These are phyloP conservation scores for Colletotrichum spaethianum DNA, from an alignment of 2,329 filamentous ascomycete species.

Conservation along the genomic window DNA sequence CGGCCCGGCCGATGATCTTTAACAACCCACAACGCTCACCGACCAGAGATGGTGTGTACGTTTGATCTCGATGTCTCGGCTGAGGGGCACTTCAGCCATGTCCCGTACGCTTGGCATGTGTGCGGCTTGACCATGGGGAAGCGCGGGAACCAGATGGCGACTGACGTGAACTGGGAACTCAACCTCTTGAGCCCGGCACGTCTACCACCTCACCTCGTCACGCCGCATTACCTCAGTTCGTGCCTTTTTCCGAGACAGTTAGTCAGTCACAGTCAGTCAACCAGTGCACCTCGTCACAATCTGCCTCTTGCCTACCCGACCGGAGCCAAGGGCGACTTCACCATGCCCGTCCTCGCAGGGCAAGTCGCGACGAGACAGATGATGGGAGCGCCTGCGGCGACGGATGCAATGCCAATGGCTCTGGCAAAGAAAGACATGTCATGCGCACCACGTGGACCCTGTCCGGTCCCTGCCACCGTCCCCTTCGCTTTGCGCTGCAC, in stretches of 20 bases:
- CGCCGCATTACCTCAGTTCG: neutral
- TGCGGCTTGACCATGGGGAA: conserved; percentile 25
- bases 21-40: conserved; percentile 32
- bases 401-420: conserved; percentile 26
- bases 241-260: conserved; percentile 9
- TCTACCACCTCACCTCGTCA: neutral
- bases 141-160: conserved; percentile 12
- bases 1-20: conserved; percentile 30
- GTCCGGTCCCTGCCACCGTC: conserved; percentile 31
- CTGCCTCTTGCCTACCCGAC: conserved; percentile 9
- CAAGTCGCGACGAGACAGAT: neutral
- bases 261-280: neutral
- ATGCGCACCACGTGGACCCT: conserved; percentile 43
- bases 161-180: conserved; percentile 7
- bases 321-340: neutral
- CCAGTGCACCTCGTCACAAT: neutral
- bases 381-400: neutral
- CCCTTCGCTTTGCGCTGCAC: conserved; percentile 20
- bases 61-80: conserved; percentile 39
- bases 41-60: conserved; percentile 37
- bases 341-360: neutral
- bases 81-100: conserved; percentile 29
- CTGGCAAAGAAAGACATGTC: conserved; percentile 30
- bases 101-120: conserved; percentile 31
- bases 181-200: neutral